These are phyloP conservation scores for Saccharomycopsis javanensis DNA, from an alignment of 805 yeast species.

Conservation along the genomic window DNA sequence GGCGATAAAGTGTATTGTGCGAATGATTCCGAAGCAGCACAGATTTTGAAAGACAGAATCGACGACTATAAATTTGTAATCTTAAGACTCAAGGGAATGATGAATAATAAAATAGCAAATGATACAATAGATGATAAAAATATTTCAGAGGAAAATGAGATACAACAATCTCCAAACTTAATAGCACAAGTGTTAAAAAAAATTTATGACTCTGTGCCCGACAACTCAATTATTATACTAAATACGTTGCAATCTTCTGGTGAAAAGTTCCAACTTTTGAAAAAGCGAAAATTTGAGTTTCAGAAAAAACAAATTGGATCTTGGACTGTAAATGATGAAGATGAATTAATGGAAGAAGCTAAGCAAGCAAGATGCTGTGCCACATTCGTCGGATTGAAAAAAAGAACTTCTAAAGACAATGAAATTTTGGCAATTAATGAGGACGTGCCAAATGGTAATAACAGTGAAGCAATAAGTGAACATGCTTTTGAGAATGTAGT, in stretches of 20 bases:
- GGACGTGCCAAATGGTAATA: no score
- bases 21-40: constrained; percentile 53
- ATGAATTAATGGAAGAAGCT: constrained; percentile 38
- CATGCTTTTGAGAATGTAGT: background rate
- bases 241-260: constrained; percentile 58
- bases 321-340: constrained; percentile 46
- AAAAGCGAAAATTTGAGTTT: constrained; percentile 33
- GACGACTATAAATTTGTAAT: constrained; percentile 40
- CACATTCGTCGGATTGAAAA: constrained; percentile 42
- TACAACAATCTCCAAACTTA: background rate
- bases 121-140: constrained; percentile 14
- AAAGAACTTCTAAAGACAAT: constrained; percentile 25
- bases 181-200: constrained; percentile 16
- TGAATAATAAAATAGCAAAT: constrained; percentile 18
- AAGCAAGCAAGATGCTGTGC: constrained; percentile 50
- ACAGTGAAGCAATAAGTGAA: background rate
- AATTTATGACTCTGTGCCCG: constrained; percentile 46
- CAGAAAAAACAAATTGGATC: constrained; percentile 31
- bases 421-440: background rate
- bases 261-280: constrained; percentile 37
- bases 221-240: constrained; percentile 49
- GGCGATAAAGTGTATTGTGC: constrained; percentile 35
- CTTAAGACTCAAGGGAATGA: constrained; percentile 35
- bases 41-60: constrained; percentile 30
- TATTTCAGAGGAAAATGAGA: background rate